A percentile compares a stretch with the other conserved stretches of the same genome.
These are phyloP conservation scores for Buxus sempervirens DNA, from an alignment of 164 flowering plant species.

Conservation along the genomic window DNA sequence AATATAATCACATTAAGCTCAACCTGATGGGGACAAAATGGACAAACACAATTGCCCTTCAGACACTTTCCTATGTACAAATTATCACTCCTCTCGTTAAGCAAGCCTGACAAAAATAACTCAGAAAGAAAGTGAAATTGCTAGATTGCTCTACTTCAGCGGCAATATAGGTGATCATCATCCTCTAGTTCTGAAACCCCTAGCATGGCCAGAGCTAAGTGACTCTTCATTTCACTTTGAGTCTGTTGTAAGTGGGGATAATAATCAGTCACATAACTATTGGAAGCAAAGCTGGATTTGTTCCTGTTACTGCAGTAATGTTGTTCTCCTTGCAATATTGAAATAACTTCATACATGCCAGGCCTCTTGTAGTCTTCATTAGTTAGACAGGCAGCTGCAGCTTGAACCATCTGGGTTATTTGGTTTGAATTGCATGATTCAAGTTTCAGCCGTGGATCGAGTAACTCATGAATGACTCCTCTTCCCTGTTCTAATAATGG, in stretches of 20 bases:
- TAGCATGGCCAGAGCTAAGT: slow-evolving; percentile 81
- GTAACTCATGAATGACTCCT: slow-evolving; percentile 36
- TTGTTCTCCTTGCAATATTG: slow-evolving; percentile 54
- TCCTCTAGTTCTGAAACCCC: slow-evolving; percentile 81
- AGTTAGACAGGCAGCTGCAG: slow-evolving; percentile 66
- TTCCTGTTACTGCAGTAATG: slow-evolving; percentile 20
- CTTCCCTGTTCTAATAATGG: slow-evolving; percentile 57
- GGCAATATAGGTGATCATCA: slow-evolving; percentile 47
- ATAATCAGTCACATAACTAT: slow-evolving; percentile 32
- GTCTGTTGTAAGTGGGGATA: slow-evolving; percentile 39
- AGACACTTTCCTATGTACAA: slow-evolving; percentile 24
- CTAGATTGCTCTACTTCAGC: slow-evolving; percentile 21
- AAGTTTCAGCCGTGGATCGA: slow-evolving; percentile 55
- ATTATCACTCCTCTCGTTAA: slow-evolving; percentile 12
- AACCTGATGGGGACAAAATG: slow-evolving; percentile 15
- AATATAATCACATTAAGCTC: neutral
- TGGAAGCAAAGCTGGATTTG: slow-evolving; percentile 30
- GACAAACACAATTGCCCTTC: slow-evolving; percentile 10
- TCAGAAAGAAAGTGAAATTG: slow-evolving; percentile 1
- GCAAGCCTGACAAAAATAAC: slow-evolving; percentile 11
- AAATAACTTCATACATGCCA: slow-evolving; percentile 43
- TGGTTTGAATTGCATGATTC: slow-evolving; percentile 35
- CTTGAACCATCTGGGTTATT: slow-evolving; percentile 52
- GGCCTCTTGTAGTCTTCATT: slow-evolving; percentile 74
- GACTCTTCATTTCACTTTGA: slow-evolving; percentile 62